phyloP scores from a whole-genome alignment of 176 grass and related monocot species.

The Oryza meridionalis region DNA sequence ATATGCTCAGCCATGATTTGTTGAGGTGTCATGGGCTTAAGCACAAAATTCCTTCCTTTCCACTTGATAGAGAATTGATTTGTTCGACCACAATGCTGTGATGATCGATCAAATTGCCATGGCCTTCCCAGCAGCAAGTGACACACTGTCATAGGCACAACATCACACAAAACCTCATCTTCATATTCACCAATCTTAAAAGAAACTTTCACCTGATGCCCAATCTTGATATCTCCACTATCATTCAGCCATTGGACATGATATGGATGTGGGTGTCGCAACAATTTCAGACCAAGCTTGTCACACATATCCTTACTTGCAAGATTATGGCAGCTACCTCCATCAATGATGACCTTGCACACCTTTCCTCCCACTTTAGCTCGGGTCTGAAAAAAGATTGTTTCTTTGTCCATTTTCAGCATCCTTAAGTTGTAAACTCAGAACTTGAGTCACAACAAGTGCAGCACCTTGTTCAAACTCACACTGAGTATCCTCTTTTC shows the following conservation, averaged over 20 bases:
- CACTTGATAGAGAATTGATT: neutral
- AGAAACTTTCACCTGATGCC: neutral
- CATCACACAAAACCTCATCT: neutral
- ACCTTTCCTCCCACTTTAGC: neutral
- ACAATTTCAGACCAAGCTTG: neutral
- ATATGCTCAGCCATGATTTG: neutral
- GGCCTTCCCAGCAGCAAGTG: neutral
- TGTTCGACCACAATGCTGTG: neutral
- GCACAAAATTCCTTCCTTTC: neutral
- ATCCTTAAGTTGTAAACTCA: neutral
- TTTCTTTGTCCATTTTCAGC: neutral
- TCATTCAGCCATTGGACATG: constrained; percentile 1
- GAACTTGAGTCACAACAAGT: neutral
- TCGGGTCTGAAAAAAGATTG: too few relatives aligned
- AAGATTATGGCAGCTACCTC: neutral
- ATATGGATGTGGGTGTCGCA: neutral
- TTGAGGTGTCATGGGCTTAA: neutral
- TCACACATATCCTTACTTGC: neutral
- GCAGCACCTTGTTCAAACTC: neutral
- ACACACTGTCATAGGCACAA: neutral
- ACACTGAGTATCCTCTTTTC: neutral
- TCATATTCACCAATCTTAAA: constrained; percentile 21
- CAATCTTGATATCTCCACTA: neutral
- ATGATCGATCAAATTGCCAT: neutral
- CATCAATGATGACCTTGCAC: neutral